Evolutionary conservation across 192 early-diverging fungal genomes (phyloP).

Genomic region (Entomortierella parvispora): DNA sequence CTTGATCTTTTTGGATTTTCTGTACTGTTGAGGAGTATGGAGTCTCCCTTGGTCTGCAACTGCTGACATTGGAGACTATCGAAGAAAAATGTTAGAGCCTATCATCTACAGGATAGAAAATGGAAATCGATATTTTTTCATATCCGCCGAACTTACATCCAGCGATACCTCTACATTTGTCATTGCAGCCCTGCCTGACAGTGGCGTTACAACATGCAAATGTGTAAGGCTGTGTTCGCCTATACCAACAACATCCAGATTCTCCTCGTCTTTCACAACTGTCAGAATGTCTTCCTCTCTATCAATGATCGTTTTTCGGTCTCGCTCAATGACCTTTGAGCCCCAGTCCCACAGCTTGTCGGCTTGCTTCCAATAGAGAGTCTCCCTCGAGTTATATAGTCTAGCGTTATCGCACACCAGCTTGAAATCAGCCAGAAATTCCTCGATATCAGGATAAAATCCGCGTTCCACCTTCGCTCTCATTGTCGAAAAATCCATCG

Average conservation of each 20-base stretch:
- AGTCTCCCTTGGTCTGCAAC: constrained; percentile 27
- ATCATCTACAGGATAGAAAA: not conserved
- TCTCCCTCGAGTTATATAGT: constrained; percentile 85
- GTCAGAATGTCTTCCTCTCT: constrained; percentile 29
- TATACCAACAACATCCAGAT: constrained; percentile 41
- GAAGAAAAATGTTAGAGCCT: not conserved
- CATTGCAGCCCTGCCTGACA: constrained; percentile 2
- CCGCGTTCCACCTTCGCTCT: constrained; percentile 71
- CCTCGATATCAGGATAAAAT: constrained; percentile 71
- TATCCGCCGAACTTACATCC: constrained; percentile 28
- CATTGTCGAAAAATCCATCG: constrained; percentile 96
- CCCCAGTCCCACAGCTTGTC: constrained; percentile 82
- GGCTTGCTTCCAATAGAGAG: constrained; percentile 82
- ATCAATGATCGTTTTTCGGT: constrained; percentile 53
- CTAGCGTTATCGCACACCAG: constrained; percentile 84
- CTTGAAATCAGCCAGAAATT: constrained; percentile 81
- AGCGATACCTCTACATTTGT: constrained; percentile 12
- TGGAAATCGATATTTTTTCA: not conserved
- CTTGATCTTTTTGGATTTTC: constrained; percentile 50
- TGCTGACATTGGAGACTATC: constrained; percentile 38
- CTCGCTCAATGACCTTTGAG: constrained; percentile 75
- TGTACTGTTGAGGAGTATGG: constrained; percentile 46
- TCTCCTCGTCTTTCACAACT: constrained; percentile 44
- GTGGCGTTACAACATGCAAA: not conserved
- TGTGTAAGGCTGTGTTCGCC: constrained; percentile 25